These are phyloP conservation scores for Thymus quinquecostatus DNA, from an alignment of 257 asterid genomes.

Conservation along the genomic window DNA sequence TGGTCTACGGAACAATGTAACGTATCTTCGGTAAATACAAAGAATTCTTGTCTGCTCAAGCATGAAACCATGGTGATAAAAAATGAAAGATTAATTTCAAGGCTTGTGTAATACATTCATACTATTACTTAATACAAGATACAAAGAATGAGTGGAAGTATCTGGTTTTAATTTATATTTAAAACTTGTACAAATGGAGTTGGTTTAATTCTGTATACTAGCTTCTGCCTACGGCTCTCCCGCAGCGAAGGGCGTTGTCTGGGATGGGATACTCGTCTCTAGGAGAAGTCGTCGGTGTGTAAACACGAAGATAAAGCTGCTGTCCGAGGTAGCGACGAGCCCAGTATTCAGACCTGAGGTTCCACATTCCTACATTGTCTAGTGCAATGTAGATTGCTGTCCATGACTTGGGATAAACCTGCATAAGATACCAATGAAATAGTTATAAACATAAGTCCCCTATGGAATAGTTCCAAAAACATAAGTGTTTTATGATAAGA, in stretches of 20 bases:
- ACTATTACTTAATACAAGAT: slow-evolving; percentile 24
- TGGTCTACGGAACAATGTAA: slow-evolving; percentile 14
- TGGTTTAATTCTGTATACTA: slow-evolving; percentile 11
- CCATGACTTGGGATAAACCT: slow-evolving; percentile 82
- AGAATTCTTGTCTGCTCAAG: not conserved
- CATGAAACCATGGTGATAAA: slow-evolving; percentile 1
- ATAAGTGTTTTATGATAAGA: not conserved
- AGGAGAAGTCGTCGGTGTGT: slow-evolving; percentile 45
- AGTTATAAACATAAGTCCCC: not conserved
- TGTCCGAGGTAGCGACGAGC: slow-evolving; percentile 76
- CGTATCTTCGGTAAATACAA: slow-evolving; percentile 8
- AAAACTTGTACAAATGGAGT: slow-evolving; percentile 29
- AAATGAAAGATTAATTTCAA: not conserved
- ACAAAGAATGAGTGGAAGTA: slow-evolving; percentile 26
- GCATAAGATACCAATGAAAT: slow-evolving; percentile 6
- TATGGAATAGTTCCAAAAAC: not conserved
- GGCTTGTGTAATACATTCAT: not conserved
- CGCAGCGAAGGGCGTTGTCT: slow-evolving; percentile 63
- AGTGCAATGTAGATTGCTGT: slow-evolving; percentile 67
- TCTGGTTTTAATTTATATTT: not conserved
- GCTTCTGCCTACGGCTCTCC: slow-evolving; percentile 49
- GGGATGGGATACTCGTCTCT: slow-evolving; percentile 73
- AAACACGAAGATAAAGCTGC: slow-evolving; percentile 68
- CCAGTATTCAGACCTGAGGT: slow-evolving; percentile 69
- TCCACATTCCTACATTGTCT: slow-evolving; percentile 89